These are phyloP conservation scores for Fremontodendron californicum DNA, from an alignment of 345 rosid species.

Conservation along the genomic window DNA sequence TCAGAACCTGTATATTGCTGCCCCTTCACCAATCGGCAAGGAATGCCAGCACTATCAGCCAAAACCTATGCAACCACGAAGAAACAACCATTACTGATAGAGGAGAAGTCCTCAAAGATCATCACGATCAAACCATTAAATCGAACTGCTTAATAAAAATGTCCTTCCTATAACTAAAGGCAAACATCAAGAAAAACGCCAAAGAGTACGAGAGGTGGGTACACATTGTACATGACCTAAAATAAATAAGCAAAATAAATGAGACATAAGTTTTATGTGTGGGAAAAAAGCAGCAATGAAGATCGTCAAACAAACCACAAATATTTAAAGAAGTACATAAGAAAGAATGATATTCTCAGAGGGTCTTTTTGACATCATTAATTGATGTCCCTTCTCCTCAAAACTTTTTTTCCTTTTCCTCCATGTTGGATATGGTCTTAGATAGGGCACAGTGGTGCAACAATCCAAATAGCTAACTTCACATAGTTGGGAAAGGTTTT, in stretches of 20 bases:
- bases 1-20: constrained; percentile 82
- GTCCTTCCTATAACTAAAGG: constrained; percentile 4
- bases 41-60: constrained; percentile 80
- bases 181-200: not conserved
- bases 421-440: not conserved
- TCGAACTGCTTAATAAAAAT: constrained; percentile 6
- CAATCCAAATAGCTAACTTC: not conserved
- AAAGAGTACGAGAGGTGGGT: not conserved
- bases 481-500: not conserved
- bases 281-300: not conserved
- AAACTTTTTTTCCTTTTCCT: not conserved
- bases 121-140: constrained; percentile 7
- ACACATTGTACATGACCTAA: not conserved
- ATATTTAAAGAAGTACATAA: not conserved
- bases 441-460: not conserved
- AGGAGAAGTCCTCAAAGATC: constrained; percentile 2
- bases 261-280: not conserved
- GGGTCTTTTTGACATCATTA: constrained; percentile 1
- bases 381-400: not conserved
- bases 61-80: constrained; percentile 57
- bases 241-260: not conserved
- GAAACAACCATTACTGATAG: constrained; percentile 11
- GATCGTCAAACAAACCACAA: not conserved
- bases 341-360: not conserved
- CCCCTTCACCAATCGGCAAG: constrained; percentile 92